Evolutionary conservation across 768 basidiomycete genomes (phyloP).

Genomic region (Boletellus sp.): DNA sequence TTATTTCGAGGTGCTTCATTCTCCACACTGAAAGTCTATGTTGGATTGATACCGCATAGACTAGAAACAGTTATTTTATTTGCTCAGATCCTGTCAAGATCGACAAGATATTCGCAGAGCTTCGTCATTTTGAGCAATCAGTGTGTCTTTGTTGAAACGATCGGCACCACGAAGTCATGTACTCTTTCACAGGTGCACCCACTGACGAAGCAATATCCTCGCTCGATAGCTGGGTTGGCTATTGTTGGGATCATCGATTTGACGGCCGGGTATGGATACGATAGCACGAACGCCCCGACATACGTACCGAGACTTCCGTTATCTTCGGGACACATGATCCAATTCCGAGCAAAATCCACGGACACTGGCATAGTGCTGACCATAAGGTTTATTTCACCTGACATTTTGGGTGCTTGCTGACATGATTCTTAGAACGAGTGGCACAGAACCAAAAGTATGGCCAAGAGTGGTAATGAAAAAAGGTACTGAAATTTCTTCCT

Average conservation of each 20-base stretch:
- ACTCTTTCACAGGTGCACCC: slow-evolving; percentile 15
- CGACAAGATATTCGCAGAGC: slow-evolving; percentile 60
- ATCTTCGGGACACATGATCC: slow-evolving; percentile 84
- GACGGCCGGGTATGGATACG: slow-evolving; percentile 60
- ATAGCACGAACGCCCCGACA: slow-evolving; percentile 67
- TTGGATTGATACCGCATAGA: slow-evolving; percentile 39
- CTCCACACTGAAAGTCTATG: not conserved
- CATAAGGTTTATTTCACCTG: slow-evolving; percentile 45
- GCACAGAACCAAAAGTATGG: slow-evolving; percentile 83
- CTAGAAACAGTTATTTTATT: slow-evolving; percentile 78
- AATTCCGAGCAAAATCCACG: slow-evolving; percentile 54
- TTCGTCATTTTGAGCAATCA: slow-evolving; percentile 56
- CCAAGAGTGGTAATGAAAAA: not conserved
- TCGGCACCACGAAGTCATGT: not conserved
- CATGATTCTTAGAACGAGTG: slow-evolving; percentile 59
- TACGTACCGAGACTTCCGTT: slow-evolving; percentile 61
- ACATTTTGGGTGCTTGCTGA: not conserved
- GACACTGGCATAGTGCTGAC: slow-evolving; percentile 62
- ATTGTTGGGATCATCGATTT: slow-evolving; percentile 70
- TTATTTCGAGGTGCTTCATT: slow-evolving; percentile 57
- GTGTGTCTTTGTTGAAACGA: slow-evolving; percentile 13
- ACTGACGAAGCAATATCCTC: slow-evolving; percentile 48
- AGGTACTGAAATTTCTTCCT: not conserved
- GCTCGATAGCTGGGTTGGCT: slow-evolving; percentile 52
- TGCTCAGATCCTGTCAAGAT: slow-evolving; percentile 66